Percentiles rank a stretch among this genome's conserved stretches.
These are phyloP conservation scores for Pythium brachiatum DNA, from an alignment of 352 stramenopile genomes.

Conservation along the genomic window DNA sequence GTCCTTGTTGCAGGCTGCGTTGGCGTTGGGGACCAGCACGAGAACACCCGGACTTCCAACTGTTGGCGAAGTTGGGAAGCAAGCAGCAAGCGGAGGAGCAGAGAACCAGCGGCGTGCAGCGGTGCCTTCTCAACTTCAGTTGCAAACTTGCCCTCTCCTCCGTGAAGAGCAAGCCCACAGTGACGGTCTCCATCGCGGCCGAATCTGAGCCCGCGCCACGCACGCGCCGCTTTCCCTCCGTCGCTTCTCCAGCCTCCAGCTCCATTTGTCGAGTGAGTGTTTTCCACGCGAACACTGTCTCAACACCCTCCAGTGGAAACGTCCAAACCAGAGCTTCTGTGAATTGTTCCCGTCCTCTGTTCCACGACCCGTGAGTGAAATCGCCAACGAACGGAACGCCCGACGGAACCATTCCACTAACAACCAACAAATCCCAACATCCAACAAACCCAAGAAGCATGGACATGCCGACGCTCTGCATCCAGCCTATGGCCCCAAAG, in stretches of 20 bases:
- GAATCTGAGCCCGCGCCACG: neutral
- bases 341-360: too few relatives aligned
- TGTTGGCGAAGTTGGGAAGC: constrained; percentile 14
- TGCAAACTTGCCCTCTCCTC: neutral
- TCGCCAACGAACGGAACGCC: neutral
- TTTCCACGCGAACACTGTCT: too few relatives aligned
- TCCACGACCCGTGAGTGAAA: neutral
- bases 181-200: neutral
- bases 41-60: constrained; percentile 8
- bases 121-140: constrained; percentile 5
- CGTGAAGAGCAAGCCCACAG: neutral
- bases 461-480: constrained; percentile 34
- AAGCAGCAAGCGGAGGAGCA: too few relatives aligned
- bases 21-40: neutral
- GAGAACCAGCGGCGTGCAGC: neutral
- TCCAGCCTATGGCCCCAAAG: constrained; percentile 11
- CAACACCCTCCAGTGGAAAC: neutral
- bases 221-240: neutral
- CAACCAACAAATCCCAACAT: neutral
- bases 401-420: constrained; percentile 6
- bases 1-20: neutral
- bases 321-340: neutral
- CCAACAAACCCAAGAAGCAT: constrained; percentile 22
- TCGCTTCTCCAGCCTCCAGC: neutral
- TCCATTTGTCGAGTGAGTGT: neutral